Evolutionary conservation across 2,329 filamentous ascomycete species (phyloP).

Genomic region (Hypoxylon sp.): DNA sequence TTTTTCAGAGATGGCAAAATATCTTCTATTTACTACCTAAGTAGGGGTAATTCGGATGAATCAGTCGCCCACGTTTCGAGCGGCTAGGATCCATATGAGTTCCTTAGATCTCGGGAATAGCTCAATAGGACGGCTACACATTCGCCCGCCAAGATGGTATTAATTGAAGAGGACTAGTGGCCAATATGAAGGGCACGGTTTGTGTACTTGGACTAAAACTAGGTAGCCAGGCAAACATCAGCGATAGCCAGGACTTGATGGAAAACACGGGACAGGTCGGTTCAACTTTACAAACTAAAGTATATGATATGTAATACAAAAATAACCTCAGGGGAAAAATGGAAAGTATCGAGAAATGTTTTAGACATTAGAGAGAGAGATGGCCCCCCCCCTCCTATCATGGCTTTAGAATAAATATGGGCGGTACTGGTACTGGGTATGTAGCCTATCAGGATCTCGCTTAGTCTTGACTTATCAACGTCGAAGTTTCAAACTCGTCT

Average conservation of each 20-base stretch:
- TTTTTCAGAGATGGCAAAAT: constrained; percentile 17
- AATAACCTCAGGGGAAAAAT: constrained; percentile 1
- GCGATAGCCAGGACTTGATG: not conserved
- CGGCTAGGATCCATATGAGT: constrained; percentile 18
- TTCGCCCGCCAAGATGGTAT: constrained; percentile 5
- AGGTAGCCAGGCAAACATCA: constrained; percentile 16
- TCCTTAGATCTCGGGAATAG: constrained; percentile 8
- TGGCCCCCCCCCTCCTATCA: constrained; percentile 11
- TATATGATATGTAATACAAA: not conserved
- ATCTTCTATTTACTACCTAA: constrained; percentile 8
- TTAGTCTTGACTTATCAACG: constrained; percentile 40
- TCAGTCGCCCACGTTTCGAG: constrained; percentile 13
- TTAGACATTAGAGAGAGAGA: constrained; percentile 10
- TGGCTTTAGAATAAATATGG: constrained; percentile 27
- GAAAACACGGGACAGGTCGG: not conserved
- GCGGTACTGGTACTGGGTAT: constrained; percentile 21
- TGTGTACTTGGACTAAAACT: constrained; percentile 4
- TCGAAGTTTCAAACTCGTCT: constrained; percentile 40
- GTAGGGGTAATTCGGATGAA: constrained; percentile 30
- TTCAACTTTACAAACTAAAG: not conserved
- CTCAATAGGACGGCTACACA: constrained; percentile 9
- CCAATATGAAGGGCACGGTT: constrained; percentile 9
- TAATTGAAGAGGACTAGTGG: constrained; percentile 14
- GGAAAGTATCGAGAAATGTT: not conserved
- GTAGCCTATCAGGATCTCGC: constrained; percentile 42